These are phyloP conservation scores for Citeromyces nyonsensis DNA, from an alignment of 805 yeast species.

Conservation along the genomic window DNA sequence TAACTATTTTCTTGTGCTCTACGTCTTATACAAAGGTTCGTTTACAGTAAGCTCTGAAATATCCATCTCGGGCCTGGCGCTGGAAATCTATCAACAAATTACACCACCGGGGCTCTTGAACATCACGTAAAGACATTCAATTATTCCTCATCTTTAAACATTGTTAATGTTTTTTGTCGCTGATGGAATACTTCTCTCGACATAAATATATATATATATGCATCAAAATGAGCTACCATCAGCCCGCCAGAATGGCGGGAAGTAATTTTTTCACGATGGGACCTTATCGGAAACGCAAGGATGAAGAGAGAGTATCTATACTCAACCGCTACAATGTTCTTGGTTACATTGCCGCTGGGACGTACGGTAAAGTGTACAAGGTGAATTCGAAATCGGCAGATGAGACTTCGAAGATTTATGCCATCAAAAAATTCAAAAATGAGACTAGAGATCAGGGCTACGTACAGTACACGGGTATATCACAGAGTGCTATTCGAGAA, in stretches of 20 bases:
- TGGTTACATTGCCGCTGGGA: constrained; percentile 97
- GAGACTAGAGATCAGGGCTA: constrained; percentile 81
- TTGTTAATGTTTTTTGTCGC: too few relatives aligned
- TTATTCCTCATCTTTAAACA: too few relatives aligned
- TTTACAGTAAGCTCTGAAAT: too few relatives aligned
- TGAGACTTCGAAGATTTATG: constrained; percentile 30
- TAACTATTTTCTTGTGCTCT: too few relatives aligned
- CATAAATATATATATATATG: too few relatives aligned
- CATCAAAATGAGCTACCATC: constrained; percentile 14
- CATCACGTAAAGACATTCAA: not conserved
- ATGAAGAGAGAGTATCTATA: constrained; percentile 53
- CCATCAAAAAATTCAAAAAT: constrained; percentile 90
- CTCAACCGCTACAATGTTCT: constrained; percentile 74
- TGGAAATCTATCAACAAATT: too few relatives aligned
- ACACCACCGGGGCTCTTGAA: constrained; percentile 1
- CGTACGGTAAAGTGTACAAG: constrained; percentile 90
- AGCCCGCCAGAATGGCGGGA: constrained; percentile 39
- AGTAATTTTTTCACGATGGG: constrained; percentile 36
- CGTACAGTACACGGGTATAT: constrained; percentile 82
- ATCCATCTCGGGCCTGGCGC: too few relatives aligned
- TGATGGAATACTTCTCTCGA: too few relatives aligned
- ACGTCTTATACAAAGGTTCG: too few relatives aligned
- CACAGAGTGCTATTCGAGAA: constrained; percentile 92
- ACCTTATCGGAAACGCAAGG: constrained; percentile 50
- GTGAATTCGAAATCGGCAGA: constrained; percentile 35